These are phyloP conservation scores for Syzygium oleosum DNA, from an alignment of 345 rosid genomes.

Conservation along the genomic window DNA sequence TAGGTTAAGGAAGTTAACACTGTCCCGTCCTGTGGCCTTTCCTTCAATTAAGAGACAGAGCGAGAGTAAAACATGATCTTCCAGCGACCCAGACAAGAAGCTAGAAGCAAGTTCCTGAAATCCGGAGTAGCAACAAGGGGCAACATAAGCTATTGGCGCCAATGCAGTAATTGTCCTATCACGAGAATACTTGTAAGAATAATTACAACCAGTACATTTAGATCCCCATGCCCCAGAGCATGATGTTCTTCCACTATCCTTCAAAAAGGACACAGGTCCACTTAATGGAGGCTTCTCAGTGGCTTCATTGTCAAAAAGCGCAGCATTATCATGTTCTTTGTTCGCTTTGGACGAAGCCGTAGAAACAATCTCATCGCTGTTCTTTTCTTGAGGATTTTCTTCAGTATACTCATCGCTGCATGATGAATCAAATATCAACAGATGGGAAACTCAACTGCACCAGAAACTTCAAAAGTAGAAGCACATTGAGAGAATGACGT, in stretches of 20 bases:
- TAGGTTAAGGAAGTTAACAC: conserved; percentile 43
- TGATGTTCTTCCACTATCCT: conserved; percentile 6
- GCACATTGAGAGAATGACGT: neutral
- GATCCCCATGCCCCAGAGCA: conserved; percentile 12
- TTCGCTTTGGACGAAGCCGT: neutral
- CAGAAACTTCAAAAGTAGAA: neutral
- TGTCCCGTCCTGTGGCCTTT: conserved; percentile 60
- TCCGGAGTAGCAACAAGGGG: conserved; percentile 23
- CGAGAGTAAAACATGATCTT: conserved; percentile 57
- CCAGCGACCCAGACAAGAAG: conserved; percentile 46
- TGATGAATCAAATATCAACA: neutral
- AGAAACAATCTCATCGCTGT: conserved; percentile 4
- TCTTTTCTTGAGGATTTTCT: conserved; percentile 8
- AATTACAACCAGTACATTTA: conserved; percentile 20
- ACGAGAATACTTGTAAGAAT: conserved; percentile 40
- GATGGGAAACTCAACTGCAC: neutral
- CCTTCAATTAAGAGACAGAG: conserved; percentile 52
- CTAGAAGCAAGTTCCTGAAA: conserved; percentile 46
- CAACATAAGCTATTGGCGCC: conserved; percentile 53
- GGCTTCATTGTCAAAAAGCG: neutral
- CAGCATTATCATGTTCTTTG: conserved; percentile 9
- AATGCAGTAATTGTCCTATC: conserved; percentile 37
- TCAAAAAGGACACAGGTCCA: conserved; percentile 6
- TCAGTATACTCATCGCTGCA: conserved; percentile 35
- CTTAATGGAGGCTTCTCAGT: conserved; percentile 1